phyloP scores from a whole-genome alignment of 1,284 basidiomycete genomes.

The Kwoniella shivajii region DNA sequence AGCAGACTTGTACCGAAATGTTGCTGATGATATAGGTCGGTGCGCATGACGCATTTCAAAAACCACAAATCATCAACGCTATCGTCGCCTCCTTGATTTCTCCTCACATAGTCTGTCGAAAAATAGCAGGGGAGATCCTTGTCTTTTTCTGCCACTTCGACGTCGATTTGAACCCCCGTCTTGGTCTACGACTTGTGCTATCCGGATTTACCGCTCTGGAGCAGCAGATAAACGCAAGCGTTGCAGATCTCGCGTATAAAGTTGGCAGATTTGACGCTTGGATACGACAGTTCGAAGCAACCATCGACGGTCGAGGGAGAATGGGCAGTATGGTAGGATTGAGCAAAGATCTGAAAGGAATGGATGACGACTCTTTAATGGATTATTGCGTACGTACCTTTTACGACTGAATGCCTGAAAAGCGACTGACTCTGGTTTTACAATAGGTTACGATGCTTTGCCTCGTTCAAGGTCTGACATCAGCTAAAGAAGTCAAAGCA shows the following conservation, averaged over 20 bases:
- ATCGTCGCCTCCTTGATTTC: constrained; percentile 84
- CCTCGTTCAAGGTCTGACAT: constrained; percentile 34
- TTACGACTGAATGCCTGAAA: too few species aligned
- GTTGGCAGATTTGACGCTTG: constrained; percentile 76
- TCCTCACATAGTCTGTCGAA: constrained; percentile 76
- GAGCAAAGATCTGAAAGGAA: constrained; percentile 75
- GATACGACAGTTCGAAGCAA: constrained; percentile 80
- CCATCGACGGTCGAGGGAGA: constrained; percentile 80
- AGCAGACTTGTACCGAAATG: constrained; percentile 25
- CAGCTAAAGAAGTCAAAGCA: constrained; percentile 44
- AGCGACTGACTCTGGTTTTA: constrained; percentile 3
- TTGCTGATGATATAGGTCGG: constrained; percentile 60
- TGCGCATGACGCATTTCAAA: constrained; percentile 74
- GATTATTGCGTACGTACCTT: constrained; percentile 44
- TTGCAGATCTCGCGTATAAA: constrained; percentile 60
- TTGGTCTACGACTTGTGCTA: constrained; percentile 57
- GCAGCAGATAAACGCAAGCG: constrained; percentile 34
- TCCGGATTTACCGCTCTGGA: constrained; percentile 56
- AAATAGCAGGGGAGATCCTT: constrained; percentile 74
- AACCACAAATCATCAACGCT: constrained; percentile 76
- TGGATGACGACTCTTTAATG: constrained; percentile 29
- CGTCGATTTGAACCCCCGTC: constrained; percentile 36
- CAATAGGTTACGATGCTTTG: constrained; percentile 36
- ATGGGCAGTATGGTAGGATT: constrained; percentile 96
- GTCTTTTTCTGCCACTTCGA: constrained; percentile 59